Base-by-base conservation (phyloP, 129 eudicot species). In the Lonicera japonica region DNA sequence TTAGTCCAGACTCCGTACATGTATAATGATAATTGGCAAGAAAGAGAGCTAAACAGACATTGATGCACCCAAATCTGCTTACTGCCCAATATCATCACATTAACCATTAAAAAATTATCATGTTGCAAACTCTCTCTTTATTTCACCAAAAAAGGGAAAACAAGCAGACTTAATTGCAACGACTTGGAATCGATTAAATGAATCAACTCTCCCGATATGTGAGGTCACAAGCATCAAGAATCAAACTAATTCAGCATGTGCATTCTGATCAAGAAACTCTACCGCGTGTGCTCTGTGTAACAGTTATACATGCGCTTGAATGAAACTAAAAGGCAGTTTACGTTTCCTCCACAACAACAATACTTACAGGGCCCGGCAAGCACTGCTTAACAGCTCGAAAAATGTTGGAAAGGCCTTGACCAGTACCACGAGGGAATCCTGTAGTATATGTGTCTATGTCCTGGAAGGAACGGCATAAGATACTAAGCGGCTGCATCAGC, bases 361-460 rank as follows among this genome's bases (percentile, higher is more conserved):
- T 56, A 72, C 94, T 81, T 82, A 90, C 95, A 16, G 98, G 91
- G 56, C 98, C 98, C 60, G 96, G 98, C 60, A 91, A 67, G 80
- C 95, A 84, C 38, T 84, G 96, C 65, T 82, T 87, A 46, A 80
- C 96, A 61, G 85, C 86, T 75, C 95, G 86, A 48, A 91, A 91
- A 20, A 84, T 80, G 79, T 84, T 77, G 47, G 86, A 62, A 61
- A 60, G 53, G 40, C 96, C 97, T 47, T 79, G 71, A 75, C 76
- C 74, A 77, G 73, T 78, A 13, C 97, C 98, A 63, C 96, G 86
- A 52, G 98, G 95, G 65, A 91, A 84, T 25, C 98, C 98, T 16
- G 89, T 91, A 0, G 96, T 91, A 64, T 87, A 91, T 23, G 85
- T 83, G 67, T 87, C 98, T 54, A 91, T 84, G 67, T 91, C 96